These are phyloP conservation scores for Boletus coccyginus DNA, from an alignment of 768 basidiomycete genomes.

Conservation along the genomic window DNA sequence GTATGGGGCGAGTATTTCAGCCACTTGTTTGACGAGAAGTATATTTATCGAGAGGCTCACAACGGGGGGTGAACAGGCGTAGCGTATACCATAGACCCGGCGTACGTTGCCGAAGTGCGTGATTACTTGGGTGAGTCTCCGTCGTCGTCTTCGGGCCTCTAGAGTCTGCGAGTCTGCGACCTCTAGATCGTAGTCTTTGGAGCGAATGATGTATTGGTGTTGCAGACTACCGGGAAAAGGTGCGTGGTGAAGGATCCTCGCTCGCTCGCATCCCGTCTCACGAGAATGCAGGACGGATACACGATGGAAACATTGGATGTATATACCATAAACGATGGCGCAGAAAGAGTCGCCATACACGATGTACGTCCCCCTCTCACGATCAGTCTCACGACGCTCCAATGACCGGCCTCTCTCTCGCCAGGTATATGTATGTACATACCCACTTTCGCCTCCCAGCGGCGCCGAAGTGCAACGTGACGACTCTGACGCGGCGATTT, in stretches of 20 bases:
- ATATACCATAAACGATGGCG: constrained; percentile 50
- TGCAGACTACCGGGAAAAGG: constrained; percentile 84
- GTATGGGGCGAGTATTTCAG: constrained; percentile 59
- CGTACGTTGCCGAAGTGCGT: constrained; percentile 69
- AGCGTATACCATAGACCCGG: constrained; percentile 84
- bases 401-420: neutral
- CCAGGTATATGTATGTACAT: constrained; percentile 56
- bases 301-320: constrained; percentile 78
- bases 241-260: constrained; percentile 27
- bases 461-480: neutral
- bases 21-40: too few relatives aligned
- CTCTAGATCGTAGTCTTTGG: neutral
- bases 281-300: constrained; percentile 72
- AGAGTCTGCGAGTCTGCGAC: neutral
- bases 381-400: neutral
- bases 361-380: constrained; percentile 34
- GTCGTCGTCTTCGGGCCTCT: neutral
- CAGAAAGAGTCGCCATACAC: constrained; percentile 54
- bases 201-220: neutral
- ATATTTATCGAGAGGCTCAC: neutral
- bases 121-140: constrained; percentile 69
- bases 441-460: neutral
- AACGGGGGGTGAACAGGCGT: constrained; percentile 47
- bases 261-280: neutral
- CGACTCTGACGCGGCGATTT: neutral